Evolutionary conservation across 179 eudicot genomes (phyloP).

Genomic region (Amaranthus tricolor): DNA sequence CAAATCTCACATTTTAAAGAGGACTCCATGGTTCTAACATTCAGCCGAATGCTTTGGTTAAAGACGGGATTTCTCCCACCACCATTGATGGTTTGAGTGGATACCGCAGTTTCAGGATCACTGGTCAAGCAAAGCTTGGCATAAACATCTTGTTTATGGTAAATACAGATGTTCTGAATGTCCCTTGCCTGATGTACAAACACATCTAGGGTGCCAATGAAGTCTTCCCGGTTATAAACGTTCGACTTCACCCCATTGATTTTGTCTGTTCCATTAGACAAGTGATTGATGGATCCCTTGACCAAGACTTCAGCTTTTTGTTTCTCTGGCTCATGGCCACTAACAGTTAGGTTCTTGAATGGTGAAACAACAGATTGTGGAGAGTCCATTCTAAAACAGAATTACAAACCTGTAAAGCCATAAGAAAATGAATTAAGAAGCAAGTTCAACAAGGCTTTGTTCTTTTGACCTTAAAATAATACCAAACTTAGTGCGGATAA

Average conservation of each 20-base stretch:
- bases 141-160: constrained; percentile 88
- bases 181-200: constrained; percentile 72
- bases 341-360: constrained; percentile 54
- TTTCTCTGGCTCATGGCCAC: constrained; percentile 57
- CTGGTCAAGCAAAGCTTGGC: constrained; percentile 77
- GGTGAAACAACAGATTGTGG: constrained; percentile 94
- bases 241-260: constrained; percentile 21
- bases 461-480: too few species aligned
- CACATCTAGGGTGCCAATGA: constrained; percentile 68
- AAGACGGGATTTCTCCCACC: constrained; percentile 90
- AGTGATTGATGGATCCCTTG: constrained; percentile 32
- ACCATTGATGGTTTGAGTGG: constrained; percentile 81
- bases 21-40: constrained; percentile 52
- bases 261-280: constrained; percentile 38
- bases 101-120: constrained; percentile 61
- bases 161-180: constrained; percentile 87
- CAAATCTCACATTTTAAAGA: constrained; percentile 91
- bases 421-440: background rate
- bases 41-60: constrained; percentile 54
- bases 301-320: constrained; percentile 37
- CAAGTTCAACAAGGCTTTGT: background rate
- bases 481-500: too few species aligned
- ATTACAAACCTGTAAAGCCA: constrained; percentile 39
- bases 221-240: constrained; percentile 29
- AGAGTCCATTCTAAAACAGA: constrained; percentile 59